phyloP scores from a whole-genome alignment of 768 basidiomycete genomes.

The Rhodotorula graminis region DNA sequence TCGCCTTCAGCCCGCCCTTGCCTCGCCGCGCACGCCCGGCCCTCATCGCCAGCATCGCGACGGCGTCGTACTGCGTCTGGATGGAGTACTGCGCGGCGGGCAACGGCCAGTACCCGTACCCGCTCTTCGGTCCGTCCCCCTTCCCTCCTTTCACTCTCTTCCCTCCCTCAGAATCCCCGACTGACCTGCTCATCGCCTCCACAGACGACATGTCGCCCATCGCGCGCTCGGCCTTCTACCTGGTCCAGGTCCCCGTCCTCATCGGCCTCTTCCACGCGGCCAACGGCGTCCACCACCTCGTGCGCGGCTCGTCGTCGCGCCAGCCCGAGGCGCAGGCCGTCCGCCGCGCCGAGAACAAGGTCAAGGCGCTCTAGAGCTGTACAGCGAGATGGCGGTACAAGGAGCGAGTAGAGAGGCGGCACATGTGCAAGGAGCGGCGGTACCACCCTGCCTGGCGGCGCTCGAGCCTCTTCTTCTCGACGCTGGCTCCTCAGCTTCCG shows the following conservation, averaged over 20 bases:
- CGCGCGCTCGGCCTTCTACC: constrained; percentile 32
- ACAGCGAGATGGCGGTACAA: no score
- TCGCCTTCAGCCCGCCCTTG: constrained; percentile 38
- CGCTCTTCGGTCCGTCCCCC: constrained; percentile 28
- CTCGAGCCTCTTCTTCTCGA: no score
- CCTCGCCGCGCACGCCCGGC: constrained; percentile 25
- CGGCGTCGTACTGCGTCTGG: constrained; percentile 27
- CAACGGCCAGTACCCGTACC: constrained; percentile 36
- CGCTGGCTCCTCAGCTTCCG: no score
- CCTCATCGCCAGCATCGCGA: constrained; percentile 10
- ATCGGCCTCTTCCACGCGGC: constrained; percentile 29
- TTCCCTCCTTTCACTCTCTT: no score
- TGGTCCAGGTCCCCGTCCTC: constrained; percentile 23
- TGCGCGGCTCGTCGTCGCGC: background rate
- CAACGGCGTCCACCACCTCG: constrained; percentile 18
- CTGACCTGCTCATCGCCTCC: background rate
- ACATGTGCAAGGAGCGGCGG: no score
- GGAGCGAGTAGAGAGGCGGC: no score
- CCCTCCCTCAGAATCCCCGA: no score
- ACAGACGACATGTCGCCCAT: constrained; percentile 17
- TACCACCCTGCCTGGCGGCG: no score
- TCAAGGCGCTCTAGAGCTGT: background rate
- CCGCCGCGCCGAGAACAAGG: background rate
- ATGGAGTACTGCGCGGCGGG: constrained; percentile 31
- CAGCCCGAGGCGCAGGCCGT: background rate